phyloP scores from a whole-genome alignment of 805 yeast species.

The Saccharomycopsis fodiens region DNA sequence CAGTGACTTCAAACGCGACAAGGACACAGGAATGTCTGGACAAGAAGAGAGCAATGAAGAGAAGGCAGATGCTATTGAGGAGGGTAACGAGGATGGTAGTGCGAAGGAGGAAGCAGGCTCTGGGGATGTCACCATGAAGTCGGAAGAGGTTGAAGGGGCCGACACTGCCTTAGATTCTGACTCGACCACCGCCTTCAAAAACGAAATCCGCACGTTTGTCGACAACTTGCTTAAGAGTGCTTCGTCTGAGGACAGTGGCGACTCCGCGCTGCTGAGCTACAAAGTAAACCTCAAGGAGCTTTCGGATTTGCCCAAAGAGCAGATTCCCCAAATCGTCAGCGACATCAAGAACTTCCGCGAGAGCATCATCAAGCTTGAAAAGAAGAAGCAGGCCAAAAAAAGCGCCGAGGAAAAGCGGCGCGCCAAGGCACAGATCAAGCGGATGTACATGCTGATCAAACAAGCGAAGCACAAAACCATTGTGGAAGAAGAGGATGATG shows the following conservation, averaged over 20 bases:
- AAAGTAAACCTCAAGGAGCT: slow-evolving; percentile 51
- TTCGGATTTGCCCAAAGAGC: slow-evolving; percentile 46
- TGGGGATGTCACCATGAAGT: neutral
- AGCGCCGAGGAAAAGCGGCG: slow-evolving; percentile 40
- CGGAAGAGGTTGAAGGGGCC: too few relatives aligned
- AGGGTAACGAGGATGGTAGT: neutral
- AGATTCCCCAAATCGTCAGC: slow-evolving; percentile 43
- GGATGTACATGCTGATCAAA: slow-evolving; percentile 35
- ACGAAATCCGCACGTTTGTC: neutral
- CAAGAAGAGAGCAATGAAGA: slow-evolving; percentile 2
- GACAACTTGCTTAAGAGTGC: neutral
- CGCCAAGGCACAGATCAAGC: slow-evolving; percentile 40
- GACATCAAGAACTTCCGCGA: slow-evolving; percentile 52
- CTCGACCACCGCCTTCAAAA: neutral
- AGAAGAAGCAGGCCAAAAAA: slow-evolving; percentile 42
- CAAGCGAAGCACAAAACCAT: slow-evolving; percentile 17
- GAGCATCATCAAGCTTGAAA: slow-evolving; percentile 44
- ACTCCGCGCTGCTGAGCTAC: slow-evolving; percentile 26
- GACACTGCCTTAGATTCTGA: too few relatives aligned
- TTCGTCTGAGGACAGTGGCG: neutral
- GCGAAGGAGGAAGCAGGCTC: neutral
- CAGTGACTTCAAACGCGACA: slow-evolving; percentile 7
- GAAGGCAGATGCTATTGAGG: neutral
- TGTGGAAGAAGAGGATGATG: slow-evolving; percentile 24
- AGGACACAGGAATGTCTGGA: slow-evolving; percentile 2